These are phyloP conservation scores for Poa pratensis DNA, from an alignment of 176 grass and related monocot genomes.

Conservation along the genomic window DNA sequence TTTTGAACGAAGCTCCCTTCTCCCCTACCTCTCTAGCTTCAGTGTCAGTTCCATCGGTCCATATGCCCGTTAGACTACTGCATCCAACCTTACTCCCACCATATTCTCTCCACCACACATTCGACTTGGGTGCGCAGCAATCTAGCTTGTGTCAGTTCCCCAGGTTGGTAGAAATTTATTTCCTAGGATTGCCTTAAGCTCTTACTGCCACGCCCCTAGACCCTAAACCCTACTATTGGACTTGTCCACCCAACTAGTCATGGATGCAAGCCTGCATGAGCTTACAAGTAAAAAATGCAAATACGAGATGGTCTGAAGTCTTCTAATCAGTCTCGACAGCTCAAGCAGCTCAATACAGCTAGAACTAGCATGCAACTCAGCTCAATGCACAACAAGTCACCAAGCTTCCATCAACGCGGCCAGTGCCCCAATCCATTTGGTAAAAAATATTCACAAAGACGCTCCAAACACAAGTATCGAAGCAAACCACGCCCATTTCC, in stretches of 20 bases:
- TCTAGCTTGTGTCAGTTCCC: background rate
- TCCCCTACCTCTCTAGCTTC: background rate
- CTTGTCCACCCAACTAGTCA: background rate
- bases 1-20: background rate
- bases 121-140: slow-evolving; percentile 3
- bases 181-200: background rate
- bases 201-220: background rate
- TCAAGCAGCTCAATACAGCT: background rate
- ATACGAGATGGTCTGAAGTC: background rate
- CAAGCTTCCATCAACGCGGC: background rate
- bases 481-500: slow-evolving; percentile 31
- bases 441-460: background rate
- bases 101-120: background rate
- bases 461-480: background rate
- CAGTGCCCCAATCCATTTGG: slow-evolving; percentile 12
- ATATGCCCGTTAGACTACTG: background rate
- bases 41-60: background rate
- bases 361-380: background rate
- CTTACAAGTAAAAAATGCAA: background rate
- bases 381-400: slow-evolving; percentile 22
- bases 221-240: background rate
- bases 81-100: background rate
- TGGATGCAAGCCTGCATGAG: background rate
- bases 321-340: background rate
- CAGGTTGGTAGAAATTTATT: background rate